Evolutionary conservation across 2,329 filamentous ascomycete genomes (phyloP).

Genomic region (Beauveria medogensis): DNA sequence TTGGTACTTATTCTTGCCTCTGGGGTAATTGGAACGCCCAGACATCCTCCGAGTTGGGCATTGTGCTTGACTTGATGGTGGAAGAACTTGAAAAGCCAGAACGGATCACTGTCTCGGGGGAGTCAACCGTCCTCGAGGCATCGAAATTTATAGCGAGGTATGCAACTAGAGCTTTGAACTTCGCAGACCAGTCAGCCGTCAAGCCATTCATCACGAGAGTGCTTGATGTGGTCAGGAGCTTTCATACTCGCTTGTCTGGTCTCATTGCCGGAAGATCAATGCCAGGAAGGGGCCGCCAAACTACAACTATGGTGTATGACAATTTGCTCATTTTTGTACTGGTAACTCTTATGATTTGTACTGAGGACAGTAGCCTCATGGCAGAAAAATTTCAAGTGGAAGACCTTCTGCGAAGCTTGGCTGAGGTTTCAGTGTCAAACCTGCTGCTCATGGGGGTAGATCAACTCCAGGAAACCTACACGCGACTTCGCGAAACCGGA

Average conservation of each 20-base stretch:
- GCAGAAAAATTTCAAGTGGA: conserved; percentile 38
- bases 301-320: conserved; percentile 18
- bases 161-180: conserved; percentile 33
- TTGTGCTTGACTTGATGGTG: conserved; percentile 50
- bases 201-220: conserved; percentile 36
- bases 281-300: conserved; percentile 14
- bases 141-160: conserved; percentile 41
- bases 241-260: conserved; percentile 26
- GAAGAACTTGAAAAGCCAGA: conserved; percentile 32
- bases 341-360: conserved; percentile 36
- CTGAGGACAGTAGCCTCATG: conserved; percentile 23
- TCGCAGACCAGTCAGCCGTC: conserved; percentile 26
- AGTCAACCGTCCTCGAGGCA: conserved; percentile 23
- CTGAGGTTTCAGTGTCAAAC: conserved; percentile 28
- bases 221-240: conserved; percentile 34
- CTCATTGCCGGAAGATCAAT: not conserved
- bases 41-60: conserved; percentile 53
- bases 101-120: conserved; percentile 4
- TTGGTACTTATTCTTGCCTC: conserved; percentile 40
- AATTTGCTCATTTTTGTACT: conserved; percentile 25
- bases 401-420: conserved; percentile 36
- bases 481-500: conserved; percentile 35
- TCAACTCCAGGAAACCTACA: conserved; percentile 38
- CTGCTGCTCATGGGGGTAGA: conserved; percentile 37
- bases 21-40: conserved; percentile 52